phyloP scores from a whole-genome alignment of 441 rosid species.

The Gossypium schwendimanii region DNA sequence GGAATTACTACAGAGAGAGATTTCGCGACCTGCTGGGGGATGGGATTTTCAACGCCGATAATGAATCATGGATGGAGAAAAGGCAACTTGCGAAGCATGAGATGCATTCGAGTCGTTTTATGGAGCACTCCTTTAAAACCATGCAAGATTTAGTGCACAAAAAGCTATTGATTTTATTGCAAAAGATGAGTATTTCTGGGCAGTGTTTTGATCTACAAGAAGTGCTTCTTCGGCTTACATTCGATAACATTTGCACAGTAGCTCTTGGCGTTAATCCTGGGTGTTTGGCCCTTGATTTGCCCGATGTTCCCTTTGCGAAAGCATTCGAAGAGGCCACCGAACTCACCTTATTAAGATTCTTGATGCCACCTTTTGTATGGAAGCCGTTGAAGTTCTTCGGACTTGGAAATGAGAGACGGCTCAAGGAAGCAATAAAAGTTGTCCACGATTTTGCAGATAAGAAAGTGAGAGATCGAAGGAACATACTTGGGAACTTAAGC shows the following conservation, averaged over 20 bases:
- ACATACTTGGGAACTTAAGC: constrained; percentile 26
- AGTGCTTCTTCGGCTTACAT: constrained; percentile 56
- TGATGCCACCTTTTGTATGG: constrained; percentile 58
- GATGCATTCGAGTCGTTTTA: constrained; percentile 59
- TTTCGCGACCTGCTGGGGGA: constrained; percentile 60
- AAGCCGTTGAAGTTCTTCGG: constrained; percentile 51
- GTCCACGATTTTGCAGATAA: constrained; percentile 52
- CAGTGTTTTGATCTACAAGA: constrained; percentile 59
- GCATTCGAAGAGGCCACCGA: constrained; percentile 80
- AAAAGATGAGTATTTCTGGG: constrained; percentile 30
- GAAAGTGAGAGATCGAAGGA: constrained; percentile 38
- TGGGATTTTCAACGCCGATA: constrained; percentile 62
- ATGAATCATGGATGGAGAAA: constrained; percentile 57
- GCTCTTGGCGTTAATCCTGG: constrained; percentile 72
- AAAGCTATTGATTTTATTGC: constrained; percentile 47
- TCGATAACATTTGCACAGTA: constrained; percentile 59
- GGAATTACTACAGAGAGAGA: constrained; percentile 48
- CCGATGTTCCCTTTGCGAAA: constrained; percentile 57
- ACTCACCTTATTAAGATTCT: constrained; percentile 44
- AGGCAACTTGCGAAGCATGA: constrained; percentile 39
- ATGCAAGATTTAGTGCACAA: constrained; percentile 40
- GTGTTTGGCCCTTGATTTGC: constrained; percentile 49
- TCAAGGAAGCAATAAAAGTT: constrained; percentile 41
- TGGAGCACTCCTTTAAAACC: constrained; percentile 39
- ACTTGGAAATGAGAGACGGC: constrained; percentile 50